Conservation (phyloP, 2,329 filamentous ascomycete species). For the Escovopsis weberi region DNA sequence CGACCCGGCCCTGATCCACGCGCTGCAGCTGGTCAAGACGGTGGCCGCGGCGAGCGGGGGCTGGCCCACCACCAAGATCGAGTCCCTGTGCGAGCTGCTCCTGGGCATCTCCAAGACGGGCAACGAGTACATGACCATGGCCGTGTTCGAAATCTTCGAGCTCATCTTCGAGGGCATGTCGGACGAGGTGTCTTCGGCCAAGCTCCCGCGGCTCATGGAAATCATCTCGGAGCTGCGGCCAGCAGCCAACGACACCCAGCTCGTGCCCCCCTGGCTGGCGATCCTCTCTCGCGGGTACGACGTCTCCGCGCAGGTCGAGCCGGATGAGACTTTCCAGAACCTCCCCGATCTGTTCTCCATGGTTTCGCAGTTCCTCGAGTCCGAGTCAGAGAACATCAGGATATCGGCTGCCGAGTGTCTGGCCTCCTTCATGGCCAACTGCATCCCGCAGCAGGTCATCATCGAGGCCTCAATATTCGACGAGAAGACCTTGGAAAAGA, state of each 20-base stretch:
- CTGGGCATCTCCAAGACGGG: constrained; percentile 78
- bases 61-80: constrained; percentile 94
- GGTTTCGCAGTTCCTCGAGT: constrained; percentile 69
- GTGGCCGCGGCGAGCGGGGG: constrained; percentile 77
- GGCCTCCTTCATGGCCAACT: constrained; percentile 83
- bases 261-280: constrained; percentile 92
- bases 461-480: constrained; percentile 84
- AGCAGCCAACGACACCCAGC: constrained; percentile 81
- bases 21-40: constrained; percentile 81
- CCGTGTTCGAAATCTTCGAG: constrained; percentile 93
- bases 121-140: constrained; percentile 94
- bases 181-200: constrained; percentile 74
- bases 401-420: constrained; percentile 90
- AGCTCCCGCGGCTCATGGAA: constrained; percentile 76
- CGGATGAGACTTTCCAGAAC: constrained; percentile 84
- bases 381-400: constrained; percentile 81
- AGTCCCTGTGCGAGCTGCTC: constrained; percentile 76
- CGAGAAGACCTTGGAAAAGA: constrained; percentile 73
- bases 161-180: constrained; percentile 89
- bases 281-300: constrained; percentile 91
- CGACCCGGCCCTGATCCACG: constrained; percentile 79
- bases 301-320: constrained; percentile 74
- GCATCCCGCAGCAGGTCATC: constrained; percentile 69
- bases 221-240: constrained; percentile 87
- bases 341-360: constrained; percentile 72